phyloP scores from a whole-genome alignment of 2,329 filamentous ascomycete species.

The Pseudogymnoascus pannorum region DNA sequence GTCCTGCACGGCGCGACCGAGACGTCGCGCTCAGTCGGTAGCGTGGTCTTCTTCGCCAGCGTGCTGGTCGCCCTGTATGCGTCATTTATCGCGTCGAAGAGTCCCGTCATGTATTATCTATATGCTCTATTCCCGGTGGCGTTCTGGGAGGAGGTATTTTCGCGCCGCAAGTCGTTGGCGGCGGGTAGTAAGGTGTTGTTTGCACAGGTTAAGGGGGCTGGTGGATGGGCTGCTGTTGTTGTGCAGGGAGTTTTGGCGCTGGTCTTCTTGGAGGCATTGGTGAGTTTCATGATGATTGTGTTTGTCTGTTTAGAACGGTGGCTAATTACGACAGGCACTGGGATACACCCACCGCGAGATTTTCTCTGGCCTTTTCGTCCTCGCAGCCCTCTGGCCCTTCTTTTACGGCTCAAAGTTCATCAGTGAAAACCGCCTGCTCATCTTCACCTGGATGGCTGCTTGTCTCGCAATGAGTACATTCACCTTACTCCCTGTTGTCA shows the following conservation, averaged over 20 bases:
- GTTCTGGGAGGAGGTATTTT: slow-evolving; percentile 95
- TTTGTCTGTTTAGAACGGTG: background rate
- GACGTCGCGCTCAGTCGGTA: slow-evolving; percentile 53
- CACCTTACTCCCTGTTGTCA: slow-evolving; percentile 80
- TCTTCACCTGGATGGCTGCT: slow-evolving; percentile 64
- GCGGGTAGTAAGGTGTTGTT: slow-evolving; percentile 64
- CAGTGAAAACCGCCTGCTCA: slow-evolving; percentile 54
- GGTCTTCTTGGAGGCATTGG: slow-evolving; percentile 69
- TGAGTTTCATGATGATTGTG: slow-evolving; percentile 34
- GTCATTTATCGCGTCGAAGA: slow-evolving; percentile 71
- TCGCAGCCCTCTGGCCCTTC: slow-evolving; percentile 71
- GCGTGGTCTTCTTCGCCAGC: slow-evolving; percentile 64
- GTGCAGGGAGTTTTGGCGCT: slow-evolving; percentile 63
- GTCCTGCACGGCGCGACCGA: slow-evolving; percentile 66
- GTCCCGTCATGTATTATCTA: slow-evolving; percentile 76
- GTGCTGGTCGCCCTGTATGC: slow-evolving; percentile 69
- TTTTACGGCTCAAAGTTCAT: slow-evolving; percentile 70
- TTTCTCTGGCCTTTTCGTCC: slow-evolving; percentile 69
- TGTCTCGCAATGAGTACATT: slow-evolving; percentile 84
- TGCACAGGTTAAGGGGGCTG: slow-evolving; percentile 55
- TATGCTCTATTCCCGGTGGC: slow-evolving; percentile 88
- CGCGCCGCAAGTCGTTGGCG: slow-evolving; percentile 60
- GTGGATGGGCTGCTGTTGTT: slow-evolving; percentile 49
- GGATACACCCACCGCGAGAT: slow-evolving; percentile 89
- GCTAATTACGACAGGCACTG: slow-evolving; percentile 54